Percentiles rank a stretch among this genome's conserved stretches.
Evolutionary conservation across 1,284 basidiomycete species (phyloP).

Genomic region (Spongispora temasekensis): DNA sequence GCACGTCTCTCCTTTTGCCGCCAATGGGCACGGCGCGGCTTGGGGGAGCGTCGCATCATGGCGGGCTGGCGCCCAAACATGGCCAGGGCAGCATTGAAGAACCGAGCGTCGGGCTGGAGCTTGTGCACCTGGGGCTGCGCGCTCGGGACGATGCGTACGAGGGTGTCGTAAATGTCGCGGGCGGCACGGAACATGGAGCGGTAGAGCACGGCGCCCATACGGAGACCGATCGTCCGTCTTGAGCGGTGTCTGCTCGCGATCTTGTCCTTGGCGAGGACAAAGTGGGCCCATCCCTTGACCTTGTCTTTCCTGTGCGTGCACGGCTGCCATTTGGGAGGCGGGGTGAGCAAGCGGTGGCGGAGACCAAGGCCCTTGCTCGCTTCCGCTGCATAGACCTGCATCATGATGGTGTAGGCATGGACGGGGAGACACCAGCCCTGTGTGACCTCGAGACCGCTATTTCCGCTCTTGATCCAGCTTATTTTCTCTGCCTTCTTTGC

Average conservation of each 20-base stretch:
- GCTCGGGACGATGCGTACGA: conserved; percentile 22
- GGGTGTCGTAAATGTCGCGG: conserved; percentile 32
- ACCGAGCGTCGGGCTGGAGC: conserved; percentile 58
- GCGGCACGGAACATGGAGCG: conserved; percentile 41
- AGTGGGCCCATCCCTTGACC: conserved; percentile 43
- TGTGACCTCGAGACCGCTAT: conserved; percentile 15
- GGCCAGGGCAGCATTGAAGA: conserved; percentile 65
- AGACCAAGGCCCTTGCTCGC: conserved; percentile 35
- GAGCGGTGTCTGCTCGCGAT: conserved; percentile 25
- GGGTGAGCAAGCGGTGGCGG: conserved; percentile 3
- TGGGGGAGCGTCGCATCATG: conserved; percentile 29
- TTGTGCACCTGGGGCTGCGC: conserved; percentile 27
- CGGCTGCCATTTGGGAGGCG: conserved; percentile 17
- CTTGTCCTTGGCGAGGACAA: conserved; percentile 24
- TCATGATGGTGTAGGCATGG: conserved; percentile 70
- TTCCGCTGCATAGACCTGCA: conserved; percentile 60
- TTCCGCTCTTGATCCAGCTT: conserved; percentile 45
- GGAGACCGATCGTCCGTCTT: conserved; percentile 28
- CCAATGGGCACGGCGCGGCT: conserved; percentile 30
- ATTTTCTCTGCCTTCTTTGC: conserved; percentile 55
- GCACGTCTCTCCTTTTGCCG: conserved; percentile 31
- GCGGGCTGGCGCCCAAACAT: conserved; percentile 43
- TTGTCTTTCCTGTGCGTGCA: conserved; percentile 15
- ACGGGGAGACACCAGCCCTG: conserved; percentile 64
- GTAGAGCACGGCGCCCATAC: conserved; percentile 37